phyloP scores from a whole-genome alignment of 371 early-diverging fungal genomes.

The Amoeboaphelidium occidentale region DNA sequence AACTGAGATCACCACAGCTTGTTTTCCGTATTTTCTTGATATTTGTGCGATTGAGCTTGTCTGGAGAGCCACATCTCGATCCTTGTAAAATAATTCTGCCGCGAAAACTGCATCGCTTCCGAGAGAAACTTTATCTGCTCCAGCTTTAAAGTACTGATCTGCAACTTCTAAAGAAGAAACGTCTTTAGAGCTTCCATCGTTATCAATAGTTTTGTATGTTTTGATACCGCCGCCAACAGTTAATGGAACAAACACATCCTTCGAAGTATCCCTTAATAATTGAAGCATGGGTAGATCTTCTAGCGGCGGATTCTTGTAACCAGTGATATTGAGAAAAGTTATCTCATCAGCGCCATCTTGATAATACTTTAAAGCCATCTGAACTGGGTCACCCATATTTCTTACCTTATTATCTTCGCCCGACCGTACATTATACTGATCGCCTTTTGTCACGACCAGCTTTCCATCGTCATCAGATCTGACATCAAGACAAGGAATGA shows the following conservation, averaged over 20 bases:
- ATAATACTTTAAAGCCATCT: slow-evolving; percentile 69
- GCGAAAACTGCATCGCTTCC: slow-evolving; percentile 94
- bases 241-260: slow-evolving; percentile 82
- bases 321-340: slow-evolving; percentile 88
- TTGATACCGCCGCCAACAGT: slow-evolving; percentile 96
- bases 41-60: slow-evolving; percentile 72
- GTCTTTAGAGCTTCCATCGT: slow-evolving; percentile 34
- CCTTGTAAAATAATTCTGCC: slow-evolving; percentile 46
- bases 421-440: slow-evolving; percentile 82
- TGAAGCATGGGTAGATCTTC: slow-evolving; percentile 81
- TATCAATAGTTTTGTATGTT: no score
- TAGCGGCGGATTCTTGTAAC: slow-evolving; percentile 74
- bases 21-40: slow-evolving; percentile 66
- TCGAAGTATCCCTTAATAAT: slow-evolving; percentile 58
- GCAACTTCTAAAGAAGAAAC: slow-evolving; percentile 79
- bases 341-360: slow-evolving; percentile 91
- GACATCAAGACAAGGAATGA: slow-evolving; percentile 92
- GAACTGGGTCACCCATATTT: slow-evolving; percentile 88
- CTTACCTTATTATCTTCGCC: slow-evolving; percentile 39
- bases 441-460: slow-evolving; percentile 93
- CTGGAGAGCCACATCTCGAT: slow-evolving; percentile 21
- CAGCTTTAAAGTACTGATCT: slow-evolving; percentile 88
- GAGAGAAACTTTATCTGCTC: slow-evolving; percentile 94
- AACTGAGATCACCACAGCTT: slow-evolving; percentile 93
- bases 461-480: slow-evolving; percentile 85